Conservation (phyloP, 2,329 filamentous ascomycete species). For the Colletotrichum sp. region DNA sequence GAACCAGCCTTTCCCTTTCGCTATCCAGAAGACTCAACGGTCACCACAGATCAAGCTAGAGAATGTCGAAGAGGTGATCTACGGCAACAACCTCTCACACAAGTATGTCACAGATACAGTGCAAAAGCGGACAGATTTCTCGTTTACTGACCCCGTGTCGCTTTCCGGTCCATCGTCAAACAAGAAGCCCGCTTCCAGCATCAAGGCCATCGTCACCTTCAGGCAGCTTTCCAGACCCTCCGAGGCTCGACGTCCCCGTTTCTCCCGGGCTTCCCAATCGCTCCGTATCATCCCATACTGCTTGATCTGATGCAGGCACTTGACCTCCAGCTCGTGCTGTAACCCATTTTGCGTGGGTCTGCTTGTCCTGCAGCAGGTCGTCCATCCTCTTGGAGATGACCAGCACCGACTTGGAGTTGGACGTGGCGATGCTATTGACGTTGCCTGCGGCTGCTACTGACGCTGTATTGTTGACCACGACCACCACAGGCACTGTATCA, state of each 20-base stretch:
- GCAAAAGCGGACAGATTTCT: neutral
- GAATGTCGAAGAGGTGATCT: neutral
- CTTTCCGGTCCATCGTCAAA: neutral
- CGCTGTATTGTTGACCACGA: no score
- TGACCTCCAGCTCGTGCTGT: neutral
- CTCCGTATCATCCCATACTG: neutral
- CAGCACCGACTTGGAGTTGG: no score
- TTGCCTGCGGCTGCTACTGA: no score
- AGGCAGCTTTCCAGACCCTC: neutral
- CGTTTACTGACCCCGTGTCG: neutral
- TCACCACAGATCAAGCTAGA: neutral
- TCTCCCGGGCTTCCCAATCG: neutral
- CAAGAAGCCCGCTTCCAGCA: neutral
- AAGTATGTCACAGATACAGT: neutral
- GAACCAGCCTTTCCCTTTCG: no score
- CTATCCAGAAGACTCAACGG: no score
- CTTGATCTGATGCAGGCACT: neutral
- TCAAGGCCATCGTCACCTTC: neutral
- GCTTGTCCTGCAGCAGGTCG: neutral
- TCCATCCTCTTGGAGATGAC: neutral
- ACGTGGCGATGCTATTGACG: no score
- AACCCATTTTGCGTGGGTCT: neutral
- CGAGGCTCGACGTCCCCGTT: neutral
- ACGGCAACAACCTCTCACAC: neutral
- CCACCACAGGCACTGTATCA: no score